Conservation (phyloP, 306 rosid genomes). For the Fragaria ananassa region DNA sequence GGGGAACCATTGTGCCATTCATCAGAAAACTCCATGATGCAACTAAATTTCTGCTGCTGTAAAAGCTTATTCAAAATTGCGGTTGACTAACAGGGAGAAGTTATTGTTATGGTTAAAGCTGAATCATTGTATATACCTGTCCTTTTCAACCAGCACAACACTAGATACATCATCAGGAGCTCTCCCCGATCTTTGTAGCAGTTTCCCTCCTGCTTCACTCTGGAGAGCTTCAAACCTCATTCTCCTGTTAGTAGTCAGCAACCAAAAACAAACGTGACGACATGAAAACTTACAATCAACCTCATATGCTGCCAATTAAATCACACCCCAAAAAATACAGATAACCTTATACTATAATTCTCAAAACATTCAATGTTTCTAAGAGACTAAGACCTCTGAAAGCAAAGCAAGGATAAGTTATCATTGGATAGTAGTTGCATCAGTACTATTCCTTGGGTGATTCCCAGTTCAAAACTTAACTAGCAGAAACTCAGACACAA, state of each 20-base stretch:
- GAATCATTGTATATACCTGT: constrained; percentile 42
- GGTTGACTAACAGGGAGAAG: background rate
- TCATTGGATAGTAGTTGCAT: background rate
- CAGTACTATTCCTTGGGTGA: background rate
- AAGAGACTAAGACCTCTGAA: background rate
- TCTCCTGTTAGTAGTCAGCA: constrained; percentile 39
- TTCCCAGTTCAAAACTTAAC: background rate
- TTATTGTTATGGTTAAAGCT: background rate
- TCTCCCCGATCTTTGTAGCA: constrained; percentile 87
- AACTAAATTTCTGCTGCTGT: background rate
- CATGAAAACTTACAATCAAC: background rate
- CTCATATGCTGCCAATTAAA: background rate
- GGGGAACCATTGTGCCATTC: background rate
- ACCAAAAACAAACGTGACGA: constrained; percentile 1
- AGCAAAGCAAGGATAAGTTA: background rate
- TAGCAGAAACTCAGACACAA: background rate
- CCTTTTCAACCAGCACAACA: constrained; percentile 81
- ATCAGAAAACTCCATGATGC: background rate
- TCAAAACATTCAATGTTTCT: background rate
- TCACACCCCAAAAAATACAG: background rate
- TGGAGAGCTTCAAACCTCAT: constrained; percentile 88
- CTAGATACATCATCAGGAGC: constrained; percentile 95
- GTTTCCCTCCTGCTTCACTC: constrained; percentile 81
- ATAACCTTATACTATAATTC: background rate
- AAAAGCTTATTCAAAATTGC: background rate